Evolutionary conservation across 1,284 basidiomycete species (phyloP), one percentile per base, ranked within the genome.

Genomic region (Leccinum angustisporum): DNA sequence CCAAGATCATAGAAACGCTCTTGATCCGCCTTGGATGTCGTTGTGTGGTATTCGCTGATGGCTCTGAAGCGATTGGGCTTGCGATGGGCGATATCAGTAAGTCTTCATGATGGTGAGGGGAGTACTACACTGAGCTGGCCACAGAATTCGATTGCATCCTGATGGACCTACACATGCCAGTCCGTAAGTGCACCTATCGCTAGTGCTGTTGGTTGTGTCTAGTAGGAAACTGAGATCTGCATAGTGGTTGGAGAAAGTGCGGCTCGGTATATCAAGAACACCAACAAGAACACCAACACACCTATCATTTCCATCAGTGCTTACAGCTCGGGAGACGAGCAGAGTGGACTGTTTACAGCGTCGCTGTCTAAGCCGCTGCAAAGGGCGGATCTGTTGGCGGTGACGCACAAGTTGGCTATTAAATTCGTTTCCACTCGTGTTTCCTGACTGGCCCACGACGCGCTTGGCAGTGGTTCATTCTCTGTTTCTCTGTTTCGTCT

Each of bases 71-170:
- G 25, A 91, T 98, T 67, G 95, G 95, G 66, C 90, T 97, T 62
- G 96, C 96, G 10, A 97, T 98, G 88, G 94, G 95, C 56, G 95
- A 95, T 74, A 95, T 96, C 77, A 91, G 93, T 93, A 75, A 81
- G 92, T 86, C 33, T 31, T 46, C 27, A 2, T 67, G 52, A 5
- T 34, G 34, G 43, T 54, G 6, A 30, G 62, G 59, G 56, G 48
- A 18, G 27, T 57, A 34, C 25, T 57, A 21, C 21, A 21, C 21
- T 21, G 21, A 21, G 21, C 21, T 21, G 21, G 21, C 21, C 21
- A 21, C 21, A 21, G 21, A 21, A 21, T 21, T 21, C 21, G 21
- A 21, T 21, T 21, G 21, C 21, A 21, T 21, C 21, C 21, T 21
- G 21, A 21, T 21, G 21, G 21, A 21, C 21, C 21, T 21, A 21